Conservation (phyloP, 1,139 yeast species). For the Scheffersomyces cryptocercus region DNA sequence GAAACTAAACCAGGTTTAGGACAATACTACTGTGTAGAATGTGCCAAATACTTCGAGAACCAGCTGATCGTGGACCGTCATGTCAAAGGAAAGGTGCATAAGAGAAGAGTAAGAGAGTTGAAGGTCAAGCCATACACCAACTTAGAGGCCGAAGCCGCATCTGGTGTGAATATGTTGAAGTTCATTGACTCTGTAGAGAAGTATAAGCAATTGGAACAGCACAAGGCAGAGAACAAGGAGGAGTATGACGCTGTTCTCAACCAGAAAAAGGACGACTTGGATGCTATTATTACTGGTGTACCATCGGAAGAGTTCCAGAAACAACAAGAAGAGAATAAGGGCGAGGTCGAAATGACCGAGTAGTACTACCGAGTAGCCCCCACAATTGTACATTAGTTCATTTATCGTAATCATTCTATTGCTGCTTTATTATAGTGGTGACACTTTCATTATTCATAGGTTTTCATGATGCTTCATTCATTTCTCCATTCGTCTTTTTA, state of each 20-base stretch:
- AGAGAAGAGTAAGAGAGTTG: slow-evolving; percentile 78
- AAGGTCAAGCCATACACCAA: slow-evolving; percentile 80
- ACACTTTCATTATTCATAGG: too few relatives aligned
- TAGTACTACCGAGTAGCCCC: slow-evolving; percentile 4
- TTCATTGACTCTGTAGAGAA: slow-evolving; percentile 64
- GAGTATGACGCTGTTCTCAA: slow-evolving; percentile 36
- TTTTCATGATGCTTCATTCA: too few relatives aligned
- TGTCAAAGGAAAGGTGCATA: slow-evolving; percentile 74
- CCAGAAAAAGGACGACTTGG: slow-evolving; percentile 44
- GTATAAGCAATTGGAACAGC: slow-evolving; percentile 43
- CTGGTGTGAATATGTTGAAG: slow-evolving; percentile 71
- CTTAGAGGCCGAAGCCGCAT: slow-evolving; percentile 88
- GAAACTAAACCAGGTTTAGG: slow-evolving; percentile 93
- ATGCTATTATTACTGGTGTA: slow-evolving; percentile 40
- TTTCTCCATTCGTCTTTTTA: too few relatives aligned
- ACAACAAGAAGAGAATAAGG: slow-evolving; percentile 7
- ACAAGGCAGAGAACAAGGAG: slow-evolving; percentile 39
- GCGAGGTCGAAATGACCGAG: slow-evolving; percentile 22
- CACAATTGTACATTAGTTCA: too few relatives aligned
- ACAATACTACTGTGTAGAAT: slow-evolving; percentile 89
- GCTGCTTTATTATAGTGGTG: too few relatives aligned
- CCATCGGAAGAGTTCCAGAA: slow-evolving; percentile 22
- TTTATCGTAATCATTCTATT: too few relatives aligned
- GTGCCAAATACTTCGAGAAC: slow-evolving; percentile 89
- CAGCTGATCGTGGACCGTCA: slow-evolving; percentile 75